phyloP scores from a whole-genome alignment of 306 rosid genomes.

The Sicyos edulis region DNA sequence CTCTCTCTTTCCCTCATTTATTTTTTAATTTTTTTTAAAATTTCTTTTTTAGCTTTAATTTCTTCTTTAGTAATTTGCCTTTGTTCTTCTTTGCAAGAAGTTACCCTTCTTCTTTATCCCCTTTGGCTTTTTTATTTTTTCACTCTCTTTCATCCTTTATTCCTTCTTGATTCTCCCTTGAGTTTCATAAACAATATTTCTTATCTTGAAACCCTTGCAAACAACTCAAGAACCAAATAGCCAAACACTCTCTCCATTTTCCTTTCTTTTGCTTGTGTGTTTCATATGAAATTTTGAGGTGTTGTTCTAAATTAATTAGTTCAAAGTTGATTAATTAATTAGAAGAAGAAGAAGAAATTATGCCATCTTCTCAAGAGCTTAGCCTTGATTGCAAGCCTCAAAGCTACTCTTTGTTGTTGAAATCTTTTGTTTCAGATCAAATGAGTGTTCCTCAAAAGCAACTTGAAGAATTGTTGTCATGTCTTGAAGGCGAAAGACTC shows the following conservation, averaged over 20 bases:
- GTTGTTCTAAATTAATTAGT: neutral
- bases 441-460: constrained; percentile 29
- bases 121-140: constrained; percentile 23
- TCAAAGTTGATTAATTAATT: no score
- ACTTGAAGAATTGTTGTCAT: constrained; percentile 77
- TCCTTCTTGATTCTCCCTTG: constrained; percentile 76
- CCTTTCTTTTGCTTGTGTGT: neutral
- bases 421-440: constrained; percentile 56
- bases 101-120: constrained; percentile 73
- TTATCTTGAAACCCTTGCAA: constrained; percentile 22
- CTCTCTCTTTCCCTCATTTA: constrained; percentile 8
- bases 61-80: constrained; percentile 33
- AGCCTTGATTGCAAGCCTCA: constrained; percentile 78
- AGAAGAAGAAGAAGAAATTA: constrained; percentile 19
- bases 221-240: neutral
- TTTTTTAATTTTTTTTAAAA: neutral
- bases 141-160: constrained; percentile 60
- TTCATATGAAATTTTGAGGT: neutral
- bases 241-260: constrained; percentile 67
- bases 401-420: constrained; percentile 69
- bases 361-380: constrained; percentile 82
- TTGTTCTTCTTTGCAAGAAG: constrained; percentile 85
- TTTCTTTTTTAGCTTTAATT: constrained; percentile 28
- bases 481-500: constrained; percentile 85
- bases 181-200: constrained; percentile 59